phyloP scores from a whole-genome alignment of 805 yeast species.

The Limtongia smithiae region DNA sequence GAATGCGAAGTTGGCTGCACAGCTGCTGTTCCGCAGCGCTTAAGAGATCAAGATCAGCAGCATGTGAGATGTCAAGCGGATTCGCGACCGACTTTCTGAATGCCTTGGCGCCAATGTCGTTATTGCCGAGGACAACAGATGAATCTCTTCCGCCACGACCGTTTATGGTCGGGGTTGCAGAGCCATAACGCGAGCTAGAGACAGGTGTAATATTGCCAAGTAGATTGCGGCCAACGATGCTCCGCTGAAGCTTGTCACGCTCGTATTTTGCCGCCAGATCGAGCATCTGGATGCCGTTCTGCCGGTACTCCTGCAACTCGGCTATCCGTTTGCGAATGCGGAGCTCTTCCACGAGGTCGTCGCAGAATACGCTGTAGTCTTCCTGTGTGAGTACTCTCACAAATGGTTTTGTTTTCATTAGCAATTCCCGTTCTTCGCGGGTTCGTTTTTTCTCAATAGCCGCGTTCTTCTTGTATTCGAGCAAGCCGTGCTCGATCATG shows the following conservation, averaged over 20 bases:
- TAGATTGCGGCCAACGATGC: conserved; percentile 20
- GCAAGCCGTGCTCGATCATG: conserved; percentile 66
- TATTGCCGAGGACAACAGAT: conserved; percentile 15
- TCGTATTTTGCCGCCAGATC: conserved; percentile 85
- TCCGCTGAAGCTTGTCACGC: conserved; percentile 63
- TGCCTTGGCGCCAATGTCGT: conserved; percentile 20
- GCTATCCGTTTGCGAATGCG: conserved; percentile 75
- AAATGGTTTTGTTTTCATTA: conserved; percentile 71
- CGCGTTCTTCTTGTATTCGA: conserved; percentile 81
- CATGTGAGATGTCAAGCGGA: conserved; percentile 47
- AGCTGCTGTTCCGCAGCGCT: conserved; percentile 84
- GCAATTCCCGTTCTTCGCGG: conserved; percentile 84
- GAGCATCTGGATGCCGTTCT: conserved; percentile 77
- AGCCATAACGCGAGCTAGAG: conserved; percentile 22
- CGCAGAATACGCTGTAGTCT: conserved; percentile 73
- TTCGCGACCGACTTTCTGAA: conserved; percentile 36
- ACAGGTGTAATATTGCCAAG: conserved; percentile 8
- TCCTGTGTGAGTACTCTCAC: conserved; percentile 74
- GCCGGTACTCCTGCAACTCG: conserved; percentile 90
- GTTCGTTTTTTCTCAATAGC: conserved; percentile 78
- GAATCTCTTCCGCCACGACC: conserved; percentile 23
- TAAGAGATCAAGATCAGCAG: conserved; percentile 77
- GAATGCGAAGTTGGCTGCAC: conserved; percentile 76
- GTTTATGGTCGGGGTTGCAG: conserved; percentile 16
- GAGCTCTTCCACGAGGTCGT: conserved; percentile 72